Conservation (phyloP, 225 moss, liverwort and hornwort genomes). For the Pseudoscleropodium purum region DNA sequence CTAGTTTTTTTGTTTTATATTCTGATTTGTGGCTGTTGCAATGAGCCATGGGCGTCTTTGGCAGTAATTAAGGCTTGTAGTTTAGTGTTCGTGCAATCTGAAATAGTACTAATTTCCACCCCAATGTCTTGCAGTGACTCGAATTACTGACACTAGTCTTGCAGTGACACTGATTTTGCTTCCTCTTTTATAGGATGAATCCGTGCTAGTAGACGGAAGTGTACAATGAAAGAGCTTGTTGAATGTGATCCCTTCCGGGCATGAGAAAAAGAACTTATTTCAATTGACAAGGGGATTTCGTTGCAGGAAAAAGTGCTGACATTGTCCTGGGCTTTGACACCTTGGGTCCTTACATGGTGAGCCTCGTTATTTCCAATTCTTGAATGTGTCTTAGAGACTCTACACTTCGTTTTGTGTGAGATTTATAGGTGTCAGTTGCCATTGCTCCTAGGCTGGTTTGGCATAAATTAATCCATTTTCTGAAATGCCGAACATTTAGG, state of each 20-base stretch:
- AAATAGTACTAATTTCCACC: not conserved
- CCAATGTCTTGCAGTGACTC: not conserved
- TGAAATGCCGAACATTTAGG: not conserved
- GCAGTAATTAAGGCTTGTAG: too few species aligned
- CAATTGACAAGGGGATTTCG: not conserved
- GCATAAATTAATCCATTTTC: not conserved
- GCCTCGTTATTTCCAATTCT: not conserved
- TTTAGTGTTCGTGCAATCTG: not conserved
- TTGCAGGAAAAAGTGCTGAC: constrained; percentile 59
- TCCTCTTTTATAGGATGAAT: not conserved
- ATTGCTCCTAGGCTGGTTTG: not conserved
- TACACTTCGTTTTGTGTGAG: not conserved
- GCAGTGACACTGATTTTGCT: not conserved
- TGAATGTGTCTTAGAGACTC: not conserved
- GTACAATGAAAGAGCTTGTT: not conserved
- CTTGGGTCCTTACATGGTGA: constrained; percentile 64
- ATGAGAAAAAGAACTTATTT: not conserved
- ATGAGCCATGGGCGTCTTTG: not conserved
- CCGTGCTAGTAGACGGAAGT: not conserved
- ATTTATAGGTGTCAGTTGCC: not conserved
- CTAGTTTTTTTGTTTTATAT: not conserved
- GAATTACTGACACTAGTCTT: not conserved
- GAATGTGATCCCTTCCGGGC: not conserved
- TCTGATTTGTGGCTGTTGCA: not conserved
- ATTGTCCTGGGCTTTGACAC: constrained; percentile 85